Percentiles rank a stretch among this genome's conserved stretches.
Evolutionary conservation across 805 yeast species (phyloP).

Genomic region (Metschnikowia cerradonensis): DNA sequence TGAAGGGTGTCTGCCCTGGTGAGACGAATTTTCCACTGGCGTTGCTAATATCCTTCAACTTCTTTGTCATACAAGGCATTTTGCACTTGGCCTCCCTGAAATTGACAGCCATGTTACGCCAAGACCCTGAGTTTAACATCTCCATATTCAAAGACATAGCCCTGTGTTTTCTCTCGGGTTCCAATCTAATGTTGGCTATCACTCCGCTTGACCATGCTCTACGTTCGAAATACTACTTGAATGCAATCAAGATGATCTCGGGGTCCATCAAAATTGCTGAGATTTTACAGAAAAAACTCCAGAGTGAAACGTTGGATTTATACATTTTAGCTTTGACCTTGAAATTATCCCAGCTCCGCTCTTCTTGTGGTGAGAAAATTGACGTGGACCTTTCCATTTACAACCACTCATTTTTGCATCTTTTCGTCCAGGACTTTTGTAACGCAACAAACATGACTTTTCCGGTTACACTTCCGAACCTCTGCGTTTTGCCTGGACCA

Average conservation of each 20-base stretch:
- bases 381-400: background rate
- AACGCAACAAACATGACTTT: background rate
- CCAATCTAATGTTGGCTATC: constrained; percentile 8
- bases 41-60: constrained; percentile 11
- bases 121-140: background rate
- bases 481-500: background rate
- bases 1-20: constrained; percentile 6
- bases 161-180: constrained; percentile 4
- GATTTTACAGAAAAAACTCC: constrained; percentile 4
- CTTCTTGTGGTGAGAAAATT: background rate
- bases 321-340: constrained; percentile 5
- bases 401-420: background rate
- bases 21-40: background rate
- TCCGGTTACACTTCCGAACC: background rate
- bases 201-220: background rate
- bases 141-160: constrained; percentile 11
- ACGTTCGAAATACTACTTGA: constrained; percentile 10
- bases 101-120: constrained; percentile 6
- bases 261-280: constrained; percentile 14
- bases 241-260: constrained; percentile 13
- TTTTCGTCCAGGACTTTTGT: constrained; percentile 2
- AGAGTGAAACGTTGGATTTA: background rate
- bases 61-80: constrained; percentile 16
- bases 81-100: constrained; percentile 13
- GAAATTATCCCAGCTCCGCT: constrained; percentile 1